Percentiles rank a stretch among this genome's conserved stretches.
Evolutionary conservation across 768 basidiomycete species (phyloP).

Genomic region (Thelephora aurantiotincta): DNA sequence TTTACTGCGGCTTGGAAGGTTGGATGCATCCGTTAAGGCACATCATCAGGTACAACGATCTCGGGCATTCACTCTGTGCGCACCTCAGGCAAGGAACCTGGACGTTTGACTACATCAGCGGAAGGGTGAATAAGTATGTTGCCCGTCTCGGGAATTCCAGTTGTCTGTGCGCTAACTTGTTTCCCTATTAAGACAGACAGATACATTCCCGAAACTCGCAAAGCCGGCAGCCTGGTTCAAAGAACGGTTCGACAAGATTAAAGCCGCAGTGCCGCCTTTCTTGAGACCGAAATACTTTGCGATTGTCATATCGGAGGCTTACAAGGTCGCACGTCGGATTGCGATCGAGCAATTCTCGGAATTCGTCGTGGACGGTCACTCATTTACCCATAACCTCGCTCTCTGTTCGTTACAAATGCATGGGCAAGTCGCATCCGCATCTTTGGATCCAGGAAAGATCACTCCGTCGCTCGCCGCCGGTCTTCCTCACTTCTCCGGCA

Average conservation of each 20-base stretch:
- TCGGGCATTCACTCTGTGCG: conserved; percentile 82
- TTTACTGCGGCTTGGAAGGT: conserved; percentile 91
- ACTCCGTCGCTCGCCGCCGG: conserved; percentile 88
- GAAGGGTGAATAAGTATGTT: conserved; percentile 57
- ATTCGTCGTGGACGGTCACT: conserved; percentile 73
- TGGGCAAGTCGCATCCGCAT: conserved; percentile 82
- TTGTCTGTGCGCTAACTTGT: neutral
- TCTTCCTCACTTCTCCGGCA: conserved; percentile 82
- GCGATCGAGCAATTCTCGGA: conserved; percentile 83
- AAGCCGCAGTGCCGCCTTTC: conserved; percentile 62
- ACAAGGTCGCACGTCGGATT: conserved; percentile 76
- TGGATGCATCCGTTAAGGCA: conserved; percentile 87
- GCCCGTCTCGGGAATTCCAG: neutral
- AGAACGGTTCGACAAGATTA: conserved; percentile 76
- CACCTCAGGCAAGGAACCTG: conserved; percentile 82
- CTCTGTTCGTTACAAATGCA: conserved; percentile 83
- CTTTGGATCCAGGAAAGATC: conserved; percentile 55
- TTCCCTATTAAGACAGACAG: conserved; percentile 33
- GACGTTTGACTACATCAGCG: conserved; percentile 81
- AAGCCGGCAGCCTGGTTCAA: conserved; percentile 74
- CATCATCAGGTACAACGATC: conserved; percentile 82
- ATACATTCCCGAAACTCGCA: conserved; percentile 49
- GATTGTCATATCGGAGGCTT: conserved; percentile 77
- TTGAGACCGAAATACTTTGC: conserved; percentile 96
- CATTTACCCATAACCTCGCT: conserved; percentile 83